Conservation (phyloP, 345 rosid species). For the Rhodamnia argentea region DNA sequence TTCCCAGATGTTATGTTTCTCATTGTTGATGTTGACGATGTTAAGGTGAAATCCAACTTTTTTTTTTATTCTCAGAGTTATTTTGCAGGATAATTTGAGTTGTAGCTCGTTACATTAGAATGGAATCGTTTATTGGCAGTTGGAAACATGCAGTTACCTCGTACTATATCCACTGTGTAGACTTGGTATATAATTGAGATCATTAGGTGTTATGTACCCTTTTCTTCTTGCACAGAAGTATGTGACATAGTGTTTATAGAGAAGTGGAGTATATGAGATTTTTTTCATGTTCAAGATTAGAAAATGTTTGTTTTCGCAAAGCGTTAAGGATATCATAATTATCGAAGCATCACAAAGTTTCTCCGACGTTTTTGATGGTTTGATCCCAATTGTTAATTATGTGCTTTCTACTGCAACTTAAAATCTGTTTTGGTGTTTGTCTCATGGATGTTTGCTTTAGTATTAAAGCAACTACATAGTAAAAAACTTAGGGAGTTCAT, state of each 20-base stretch:
- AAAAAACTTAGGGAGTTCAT: neutral
- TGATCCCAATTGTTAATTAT: neutral
- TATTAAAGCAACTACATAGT: neutral
- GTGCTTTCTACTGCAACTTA: neutral
- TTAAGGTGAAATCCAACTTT: constrained; percentile 31
- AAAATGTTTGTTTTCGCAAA: neutral
- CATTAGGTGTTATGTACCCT: neutral
- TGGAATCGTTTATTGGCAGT: neutral
- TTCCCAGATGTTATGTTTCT: constrained; percentile 66
- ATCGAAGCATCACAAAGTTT: neutral
- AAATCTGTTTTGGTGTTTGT: neutral
- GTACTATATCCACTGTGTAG: neutral
- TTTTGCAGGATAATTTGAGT: neutral
- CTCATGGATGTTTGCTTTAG: neutral
- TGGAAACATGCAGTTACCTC: neutral
- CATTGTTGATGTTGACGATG: constrained; percentile 82
- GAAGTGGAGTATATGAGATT: neutral
- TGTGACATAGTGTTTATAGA: neutral
- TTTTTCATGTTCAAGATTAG: neutral
- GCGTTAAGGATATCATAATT: neutral
- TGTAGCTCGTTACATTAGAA: neutral
- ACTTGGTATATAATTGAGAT: neutral
- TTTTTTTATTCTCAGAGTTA: neutral
- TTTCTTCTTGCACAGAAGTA: neutral
- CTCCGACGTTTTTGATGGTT: neutral